Evolutionary conservation across 306 rosid species (phyloP).

Genomic region (Abrus pulchellus): DNA sequence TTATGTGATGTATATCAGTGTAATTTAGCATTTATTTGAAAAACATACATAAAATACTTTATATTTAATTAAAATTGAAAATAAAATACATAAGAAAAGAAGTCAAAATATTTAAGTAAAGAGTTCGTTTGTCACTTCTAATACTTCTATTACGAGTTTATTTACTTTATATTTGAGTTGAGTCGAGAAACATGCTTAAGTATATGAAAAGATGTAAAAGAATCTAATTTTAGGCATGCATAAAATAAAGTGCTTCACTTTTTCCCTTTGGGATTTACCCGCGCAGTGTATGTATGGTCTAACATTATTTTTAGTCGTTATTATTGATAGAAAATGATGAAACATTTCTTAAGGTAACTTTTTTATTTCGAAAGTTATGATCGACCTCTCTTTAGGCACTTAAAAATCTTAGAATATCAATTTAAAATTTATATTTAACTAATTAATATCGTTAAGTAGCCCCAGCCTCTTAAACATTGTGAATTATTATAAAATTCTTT

Average conservation of each 20-base stretch:
- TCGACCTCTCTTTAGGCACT: not conserved
- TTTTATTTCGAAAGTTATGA: not conserved
- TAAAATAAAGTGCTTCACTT: not conserved
- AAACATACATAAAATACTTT: not conserved
- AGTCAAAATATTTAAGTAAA: not conserved
- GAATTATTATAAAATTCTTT: not conserved
- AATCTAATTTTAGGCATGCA: conserved; percentile 24
- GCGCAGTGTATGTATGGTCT: not conserved
- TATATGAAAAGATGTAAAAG: conserved; percentile 10
- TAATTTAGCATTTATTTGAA: not conserved
- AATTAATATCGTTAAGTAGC: not conserved
- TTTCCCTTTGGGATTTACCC: conserved; percentile 3
- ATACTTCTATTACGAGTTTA: not conserved
- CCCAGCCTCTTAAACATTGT: not conserved
- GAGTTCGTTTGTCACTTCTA: not conserved
- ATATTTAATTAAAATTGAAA: not conserved
- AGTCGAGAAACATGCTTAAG: not conserved
- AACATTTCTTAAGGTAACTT: not conserved
- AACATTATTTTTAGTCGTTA: not conserved
- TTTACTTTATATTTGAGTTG: not conserved
- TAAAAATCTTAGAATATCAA: not conserved
- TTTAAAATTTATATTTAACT: not conserved
- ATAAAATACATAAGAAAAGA: not conserved
- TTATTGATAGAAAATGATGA: not conserved
- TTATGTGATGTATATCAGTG: not conserved